These are phyloP conservation scores for Sclerotinia borealis DNA, from an alignment of 2,329 filamentous ascomycete genomes.

Conservation along the genomic window DNA sequence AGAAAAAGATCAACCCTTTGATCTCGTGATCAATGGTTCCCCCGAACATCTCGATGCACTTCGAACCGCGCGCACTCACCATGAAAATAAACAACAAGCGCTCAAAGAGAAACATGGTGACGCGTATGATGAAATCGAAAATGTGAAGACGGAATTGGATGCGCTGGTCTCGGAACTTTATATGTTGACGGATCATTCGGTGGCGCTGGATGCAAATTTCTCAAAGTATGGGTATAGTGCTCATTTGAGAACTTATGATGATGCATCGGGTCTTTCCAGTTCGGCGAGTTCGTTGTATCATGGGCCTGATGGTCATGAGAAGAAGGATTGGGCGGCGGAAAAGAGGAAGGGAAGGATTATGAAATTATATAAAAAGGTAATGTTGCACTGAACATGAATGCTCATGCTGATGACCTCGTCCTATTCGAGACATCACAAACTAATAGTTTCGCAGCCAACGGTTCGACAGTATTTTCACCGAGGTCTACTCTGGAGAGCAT, in stretches of 20 bases:
- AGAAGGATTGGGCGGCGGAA: constrained; percentile 35
- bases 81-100: constrained; percentile 41
- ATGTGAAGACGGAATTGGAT: constrained; percentile 47
- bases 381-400: not conserved
- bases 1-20: constrained; percentile 37
- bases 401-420: not conserved
- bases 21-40: constrained; percentile 54
- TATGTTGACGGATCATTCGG: constrained; percentile 45
- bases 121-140: constrained; percentile 51
- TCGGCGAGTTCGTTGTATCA: constrained; percentile 20
- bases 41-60: constrained; percentile 42
- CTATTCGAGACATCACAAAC: not conserved
- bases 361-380: constrained; percentile 47
- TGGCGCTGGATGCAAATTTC: constrained; percentile 55
- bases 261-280: constrained; percentile 23
- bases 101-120: constrained; percentile 45
- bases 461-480: constrained; percentile 62
- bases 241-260: constrained; percentile 45
- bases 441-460: constrained; percentile 37
- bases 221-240: constrained; percentile 57
- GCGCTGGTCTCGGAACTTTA: constrained; percentile 48
- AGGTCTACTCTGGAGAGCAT: constrained; percentile 56
- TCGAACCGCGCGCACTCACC: constrained; percentile 45
- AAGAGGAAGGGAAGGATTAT: constrained; percentile 39
- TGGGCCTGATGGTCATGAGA: constrained; percentile 28